Evolutionary conservation across 208 protist species (phyloP).

Genomic region (Leishmania arabica): DNA sequence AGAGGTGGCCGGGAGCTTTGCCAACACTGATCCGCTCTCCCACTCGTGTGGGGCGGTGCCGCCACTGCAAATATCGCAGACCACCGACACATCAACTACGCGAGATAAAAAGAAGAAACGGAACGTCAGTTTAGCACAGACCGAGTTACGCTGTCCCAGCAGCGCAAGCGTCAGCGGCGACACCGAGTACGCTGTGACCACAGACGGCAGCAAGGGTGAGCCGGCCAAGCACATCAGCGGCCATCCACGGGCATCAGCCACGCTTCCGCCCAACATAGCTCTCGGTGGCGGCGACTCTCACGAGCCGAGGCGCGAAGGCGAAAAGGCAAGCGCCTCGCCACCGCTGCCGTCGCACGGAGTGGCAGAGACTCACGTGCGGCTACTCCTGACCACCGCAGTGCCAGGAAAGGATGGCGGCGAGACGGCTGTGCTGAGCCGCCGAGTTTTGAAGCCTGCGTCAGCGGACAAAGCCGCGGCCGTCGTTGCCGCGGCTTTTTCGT

Average conservation of each 20-base stretch:
- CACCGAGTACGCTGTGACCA: neutral
- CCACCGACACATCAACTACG: neutral
- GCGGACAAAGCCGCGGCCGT: neutral
- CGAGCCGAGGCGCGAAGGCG: neutral
- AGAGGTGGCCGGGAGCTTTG: neutral
- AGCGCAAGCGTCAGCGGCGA: neutral
- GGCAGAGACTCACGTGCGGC: neutral
- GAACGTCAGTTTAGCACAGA: neutral
- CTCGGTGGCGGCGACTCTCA: neutral
- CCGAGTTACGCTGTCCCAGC: neutral
- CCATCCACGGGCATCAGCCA: neutral
- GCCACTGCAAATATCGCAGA: neutral
- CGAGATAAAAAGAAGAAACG: neutral
- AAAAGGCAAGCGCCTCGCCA: neutral
- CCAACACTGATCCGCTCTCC: neutral
- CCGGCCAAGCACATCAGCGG: neutral
- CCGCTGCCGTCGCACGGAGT: neutral
- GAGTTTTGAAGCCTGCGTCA: neutral
- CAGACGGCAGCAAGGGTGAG: neutral
- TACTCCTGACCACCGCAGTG: neutral
- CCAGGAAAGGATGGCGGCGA: neutral
- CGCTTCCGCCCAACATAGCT: conserved; percentile 1
- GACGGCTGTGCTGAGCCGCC: neutral
- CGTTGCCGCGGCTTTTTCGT: neutral
- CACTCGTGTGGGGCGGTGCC: neutral